A percentile compares a stretch with the other conserved stretches of the same genome.
These are phyloP conservation scores for Erythrophleum fordii DNA, from an alignment of 306 rosid genomes.

Conservation along the genomic window DNA sequence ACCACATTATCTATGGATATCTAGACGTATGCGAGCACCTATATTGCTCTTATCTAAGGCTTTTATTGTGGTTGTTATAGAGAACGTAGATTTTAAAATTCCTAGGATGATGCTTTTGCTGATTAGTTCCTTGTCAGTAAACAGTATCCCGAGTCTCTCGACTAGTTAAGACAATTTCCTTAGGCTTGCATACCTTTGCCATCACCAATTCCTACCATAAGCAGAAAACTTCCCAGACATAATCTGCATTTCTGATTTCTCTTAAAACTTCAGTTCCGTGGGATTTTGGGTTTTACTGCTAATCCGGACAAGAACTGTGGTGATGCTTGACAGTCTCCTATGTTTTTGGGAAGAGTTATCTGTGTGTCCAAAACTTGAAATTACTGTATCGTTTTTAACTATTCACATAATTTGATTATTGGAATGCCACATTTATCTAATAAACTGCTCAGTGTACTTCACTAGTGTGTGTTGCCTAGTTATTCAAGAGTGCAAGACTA, in stretches of 20 bases:
- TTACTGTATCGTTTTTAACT: neutral
- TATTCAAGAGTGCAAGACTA: neutral
- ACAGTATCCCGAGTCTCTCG: too few relatives aligned
- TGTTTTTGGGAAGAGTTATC: neutral
- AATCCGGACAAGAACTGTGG: neutral
- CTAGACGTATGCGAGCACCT: too few relatives aligned
- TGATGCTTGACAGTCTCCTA: neutral
- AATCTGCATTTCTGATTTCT: neutral
- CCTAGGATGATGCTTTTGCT: neutral
- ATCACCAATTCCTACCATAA: neutral
- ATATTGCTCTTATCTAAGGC: too few relatives aligned
- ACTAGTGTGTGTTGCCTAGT: neutral
- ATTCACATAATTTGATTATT: neutral
- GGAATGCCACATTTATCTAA: neutral
- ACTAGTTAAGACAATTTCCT: too few relatives aligned
- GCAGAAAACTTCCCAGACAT: neutral
- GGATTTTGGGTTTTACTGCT: neutral
- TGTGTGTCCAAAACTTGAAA: neutral
- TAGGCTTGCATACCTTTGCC: neutral
- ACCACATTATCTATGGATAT: too few relatives aligned
- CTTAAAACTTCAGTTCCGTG: neutral
- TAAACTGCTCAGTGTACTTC: neutral
- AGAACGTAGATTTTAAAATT: neutral
- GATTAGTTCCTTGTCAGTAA: neutral
- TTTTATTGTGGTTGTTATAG: neutral